Conservation (phyloP, 208 protist genomes). For the Leishmania gerbilli region DNA sequence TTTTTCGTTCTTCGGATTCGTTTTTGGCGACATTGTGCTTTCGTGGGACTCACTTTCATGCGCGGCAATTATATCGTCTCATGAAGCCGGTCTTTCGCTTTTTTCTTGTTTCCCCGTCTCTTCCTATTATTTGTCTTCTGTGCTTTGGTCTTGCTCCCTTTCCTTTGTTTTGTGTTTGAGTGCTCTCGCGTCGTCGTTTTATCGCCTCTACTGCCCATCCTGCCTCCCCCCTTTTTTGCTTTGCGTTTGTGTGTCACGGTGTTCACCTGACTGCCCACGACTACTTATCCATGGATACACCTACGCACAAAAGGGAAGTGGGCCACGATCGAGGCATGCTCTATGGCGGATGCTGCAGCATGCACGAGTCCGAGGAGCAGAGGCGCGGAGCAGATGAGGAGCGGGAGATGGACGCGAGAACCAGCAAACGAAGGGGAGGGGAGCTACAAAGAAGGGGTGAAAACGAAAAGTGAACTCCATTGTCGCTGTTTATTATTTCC, state of each 20-base stretch:
- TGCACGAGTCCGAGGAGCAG: background rate
- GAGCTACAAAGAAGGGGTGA: background rate
- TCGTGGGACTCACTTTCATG: slow-evolving; percentile 4
- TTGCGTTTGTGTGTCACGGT: background rate
- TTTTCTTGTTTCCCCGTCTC: background rate
- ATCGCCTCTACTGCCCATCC: background rate
- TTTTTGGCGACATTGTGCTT: slow-evolving; percentile 8
- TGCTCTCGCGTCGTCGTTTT: background rate
- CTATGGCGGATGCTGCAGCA: background rate
- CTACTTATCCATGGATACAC: background rate
- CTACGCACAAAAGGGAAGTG: background rate
- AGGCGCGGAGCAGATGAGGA: background rate
- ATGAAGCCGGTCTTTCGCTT: slow-evolving; percentile 1
- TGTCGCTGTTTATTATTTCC: background rate
- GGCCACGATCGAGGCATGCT: background rate
- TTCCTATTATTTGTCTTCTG: background rate
- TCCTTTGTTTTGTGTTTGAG: background rate
- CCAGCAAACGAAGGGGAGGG: background rate
- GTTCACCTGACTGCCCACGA: background rate
- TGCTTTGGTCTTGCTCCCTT: background rate
- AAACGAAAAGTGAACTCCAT: background rate
- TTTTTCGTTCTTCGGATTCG: slow-evolving; percentile 7
- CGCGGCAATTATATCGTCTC: background rate
- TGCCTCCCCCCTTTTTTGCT: background rate
- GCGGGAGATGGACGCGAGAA: background rate